phyloP scores from a whole-genome alignment of 495 filamentous ascomycete species.

The Cercophora samala region DNA sequence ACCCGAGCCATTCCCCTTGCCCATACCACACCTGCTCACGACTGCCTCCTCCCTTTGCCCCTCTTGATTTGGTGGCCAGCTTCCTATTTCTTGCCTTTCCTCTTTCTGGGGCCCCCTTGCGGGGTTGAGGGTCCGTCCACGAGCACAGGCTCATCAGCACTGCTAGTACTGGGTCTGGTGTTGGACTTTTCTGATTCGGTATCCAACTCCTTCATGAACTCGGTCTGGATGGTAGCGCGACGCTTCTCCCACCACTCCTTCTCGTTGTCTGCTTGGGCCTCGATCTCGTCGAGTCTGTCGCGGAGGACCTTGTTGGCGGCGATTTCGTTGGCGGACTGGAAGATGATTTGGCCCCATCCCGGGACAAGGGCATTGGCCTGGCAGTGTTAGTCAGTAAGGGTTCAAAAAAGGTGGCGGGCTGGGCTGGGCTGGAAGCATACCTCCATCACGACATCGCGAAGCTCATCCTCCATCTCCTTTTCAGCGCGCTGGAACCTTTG shows the following conservation, averaged over 20 bases:
- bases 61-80: not conserved
- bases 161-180: constrained; percentile 24
- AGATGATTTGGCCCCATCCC: constrained; percentile 89
- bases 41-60: not conserved
- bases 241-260: constrained; percentile 91
- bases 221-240: constrained; percentile 61
- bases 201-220: constrained; percentile 83
- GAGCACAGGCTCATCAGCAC: constrained; percentile 75
- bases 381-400: constrained; percentile 10
- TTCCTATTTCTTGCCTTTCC: constrained; percentile 72
- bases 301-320: constrained; percentile 71
- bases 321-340: constrained; percentile 88
- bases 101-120: constrained; percentile 59
- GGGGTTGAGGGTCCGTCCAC: constrained; percentile 64
- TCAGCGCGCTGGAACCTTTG: constrained; percentile 87
- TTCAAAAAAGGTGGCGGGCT: constrained; percentile 6
- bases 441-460: constrained; percentile 90
- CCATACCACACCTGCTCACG: not conserved
- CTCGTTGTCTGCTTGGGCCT: constrained; percentile 64
- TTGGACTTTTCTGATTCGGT: constrained; percentile 40
- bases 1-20: not conserved
- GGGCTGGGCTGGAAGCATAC: constrained; percentile 48
- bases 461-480: constrained; percentile 96
- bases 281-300: constrained; percentile 72
- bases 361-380: constrained; percentile 82